A percentile compares a stretch with the other conserved stretches of the same genome.
Conservation (phyloP, 495 filamentous ascomycete species). For the Bathelium albidoporum region DNA sequence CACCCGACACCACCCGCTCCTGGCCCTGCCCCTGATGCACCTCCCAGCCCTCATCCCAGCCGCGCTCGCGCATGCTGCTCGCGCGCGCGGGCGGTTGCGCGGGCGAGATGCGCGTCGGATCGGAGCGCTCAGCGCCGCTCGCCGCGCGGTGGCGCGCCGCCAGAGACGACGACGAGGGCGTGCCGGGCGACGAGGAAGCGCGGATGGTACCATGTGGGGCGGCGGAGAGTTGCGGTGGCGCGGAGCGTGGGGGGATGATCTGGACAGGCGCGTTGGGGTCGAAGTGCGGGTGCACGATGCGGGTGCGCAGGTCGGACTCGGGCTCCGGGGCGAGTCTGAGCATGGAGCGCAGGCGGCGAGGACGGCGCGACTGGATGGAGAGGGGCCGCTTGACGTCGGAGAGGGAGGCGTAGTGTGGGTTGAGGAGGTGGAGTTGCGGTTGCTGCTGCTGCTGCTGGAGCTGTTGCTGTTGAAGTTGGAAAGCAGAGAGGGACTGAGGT, state of each 20-base stretch:
- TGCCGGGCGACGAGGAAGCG: too few species aligned
- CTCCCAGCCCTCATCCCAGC: constrained; percentile 1
- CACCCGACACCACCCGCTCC: not conserved
- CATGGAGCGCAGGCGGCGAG: not conserved
- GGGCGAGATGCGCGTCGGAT: not conserved
- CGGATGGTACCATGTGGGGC: not conserved
- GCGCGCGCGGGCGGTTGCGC: not conserved
- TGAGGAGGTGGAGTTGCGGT: not conserved
- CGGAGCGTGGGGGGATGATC: not conserved
- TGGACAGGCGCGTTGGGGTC: not conserved
- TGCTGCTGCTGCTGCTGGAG: not conserved
- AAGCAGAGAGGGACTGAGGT: not conserved
- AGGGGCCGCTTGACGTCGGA: not conserved
- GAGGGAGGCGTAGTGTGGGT: not conserved
- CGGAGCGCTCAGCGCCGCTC: not conserved
- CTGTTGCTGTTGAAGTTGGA: not conserved
- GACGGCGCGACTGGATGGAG: not conserved
- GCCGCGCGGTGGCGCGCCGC: not conserved
- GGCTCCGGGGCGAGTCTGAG: not conserved
- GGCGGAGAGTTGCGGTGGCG: not conserved
- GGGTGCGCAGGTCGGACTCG: not conserved
- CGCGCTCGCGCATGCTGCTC: not conserved
- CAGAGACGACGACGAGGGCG: too few species aligned
- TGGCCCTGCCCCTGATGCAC: not conserved
- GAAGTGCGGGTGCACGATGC: constrained; percentile 5